Conservation (phyloP, 2,329 filamentous ascomycete genomes). For the Colletotrichum aenigma region DNA sequence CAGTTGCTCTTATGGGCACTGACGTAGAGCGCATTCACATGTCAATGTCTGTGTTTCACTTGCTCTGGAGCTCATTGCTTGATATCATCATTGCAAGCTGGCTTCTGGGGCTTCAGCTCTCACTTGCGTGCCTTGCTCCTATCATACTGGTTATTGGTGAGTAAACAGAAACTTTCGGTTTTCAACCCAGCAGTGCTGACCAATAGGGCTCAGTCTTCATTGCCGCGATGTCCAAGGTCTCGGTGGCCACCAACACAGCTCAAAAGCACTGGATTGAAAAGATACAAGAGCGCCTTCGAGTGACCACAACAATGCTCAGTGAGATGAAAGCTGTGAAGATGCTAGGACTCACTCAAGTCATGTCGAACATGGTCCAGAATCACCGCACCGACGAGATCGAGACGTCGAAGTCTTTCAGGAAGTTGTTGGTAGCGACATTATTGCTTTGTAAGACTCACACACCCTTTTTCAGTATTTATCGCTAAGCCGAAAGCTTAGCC, state of each 20-base stretch:
- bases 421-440: constrained; percentile 23
- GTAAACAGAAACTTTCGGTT: not conserved
- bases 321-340: constrained; percentile 52
- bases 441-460: constrained; percentile 21
- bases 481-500: constrained; percentile 4
- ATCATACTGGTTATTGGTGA: constrained; percentile 25
- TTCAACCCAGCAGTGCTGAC: not conserved
- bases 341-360: constrained; percentile 33
- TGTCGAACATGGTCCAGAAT: constrained; percentile 27
- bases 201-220: constrained; percentile 18
- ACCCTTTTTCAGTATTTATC: not conserved
- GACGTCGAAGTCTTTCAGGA: constrained; percentile 30
- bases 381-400: constrained; percentile 32
- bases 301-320: constrained; percentile 43
- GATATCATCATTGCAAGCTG: constrained; percentile 32
- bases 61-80: constrained; percentile 30
- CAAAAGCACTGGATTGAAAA: constrained; percentile 44
- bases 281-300: constrained; percentile 45
- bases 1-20: constrained; percentile 36
- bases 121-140: constrained; percentile 27
- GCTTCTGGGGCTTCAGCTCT: constrained; percentile 32
- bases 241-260: constrained; percentile 20
- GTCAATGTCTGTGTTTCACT: constrained; percentile 26
- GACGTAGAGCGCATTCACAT: constrained; percentile 34
- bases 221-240: constrained; percentile 20